These are phyloP conservation scores for Entomortierella chlamydospora DNA, from an alignment of 192 early-diverging fungal genomes.

Conservation along the genomic window DNA sequence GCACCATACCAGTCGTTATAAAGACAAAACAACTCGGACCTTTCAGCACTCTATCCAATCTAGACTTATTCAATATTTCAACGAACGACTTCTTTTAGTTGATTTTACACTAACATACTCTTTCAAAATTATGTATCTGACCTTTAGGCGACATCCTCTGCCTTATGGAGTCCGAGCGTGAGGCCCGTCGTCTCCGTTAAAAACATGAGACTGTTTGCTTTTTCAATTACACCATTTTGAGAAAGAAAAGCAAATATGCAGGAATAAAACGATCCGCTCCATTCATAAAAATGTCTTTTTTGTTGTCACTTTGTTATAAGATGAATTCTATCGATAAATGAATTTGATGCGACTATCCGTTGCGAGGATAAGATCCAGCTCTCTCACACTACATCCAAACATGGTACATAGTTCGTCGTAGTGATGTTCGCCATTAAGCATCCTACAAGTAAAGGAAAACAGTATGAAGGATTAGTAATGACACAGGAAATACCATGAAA, in stretches of 20 bases:
- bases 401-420: slow-evolving; percentile 82
- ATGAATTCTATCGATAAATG: slow-evolving; percentile 58
- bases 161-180: slow-evolving; percentile 99
- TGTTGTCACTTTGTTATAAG: background rate
- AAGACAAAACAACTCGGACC: no score
- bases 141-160: slow-evolving; percentile 87
- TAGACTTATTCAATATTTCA: no score
- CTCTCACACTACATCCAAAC: slow-evolving; percentile 67
- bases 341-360: slow-evolving; percentile 59
- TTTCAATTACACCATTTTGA: slow-evolving; percentile 9
- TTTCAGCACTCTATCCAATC: no score
- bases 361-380: slow-evolving; percentile 67
- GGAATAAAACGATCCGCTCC: slow-evolving; percentile 36
- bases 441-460: slow-evolving; percentile 8
- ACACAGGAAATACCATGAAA: no score
- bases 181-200: slow-evolving; percentile 99
- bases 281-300: background rate
- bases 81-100: background rate
- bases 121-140: background rate
- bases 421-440: slow-evolving; percentile 75
- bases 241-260: slow-evolving; percentile 18
- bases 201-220: slow-evolving; percentile 1
- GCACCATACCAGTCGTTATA: no score
- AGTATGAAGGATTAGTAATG: background rate
- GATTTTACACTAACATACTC: background rate